A percentile compares a stretch with the other conserved stretches of the same genome.
Conservation (phyloP, 805 yeast species). For the Debaryomyces hansenii region DNA sequence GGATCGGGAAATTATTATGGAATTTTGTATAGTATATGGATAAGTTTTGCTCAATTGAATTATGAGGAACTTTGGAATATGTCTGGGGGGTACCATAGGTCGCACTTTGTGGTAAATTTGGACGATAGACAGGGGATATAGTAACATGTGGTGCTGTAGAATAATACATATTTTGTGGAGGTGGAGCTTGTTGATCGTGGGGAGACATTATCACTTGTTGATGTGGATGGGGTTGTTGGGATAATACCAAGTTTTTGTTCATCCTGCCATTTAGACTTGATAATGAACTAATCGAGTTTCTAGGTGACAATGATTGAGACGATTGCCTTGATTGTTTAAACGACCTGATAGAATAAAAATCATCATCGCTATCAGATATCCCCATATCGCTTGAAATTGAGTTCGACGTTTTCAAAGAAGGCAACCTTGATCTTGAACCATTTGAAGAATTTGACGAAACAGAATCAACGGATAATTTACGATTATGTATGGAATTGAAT, state of each 20-base stretch:
- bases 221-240: conserved; percentile 5
- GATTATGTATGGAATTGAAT: conserved; percentile 13
- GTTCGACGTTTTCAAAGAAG: conserved; percentile 26
- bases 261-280: conserved; percentile 33
- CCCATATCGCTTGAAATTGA: conserved; percentile 21
- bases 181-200: conserved; percentile 9
- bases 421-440: conserved; percentile 28
- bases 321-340: conserved; percentile 14
- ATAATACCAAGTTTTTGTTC: conserved; percentile 13
- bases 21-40: conserved; percentile 43
- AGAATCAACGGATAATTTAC: conserved; percentile 52
- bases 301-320: conserved; percentile 26
- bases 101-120: conserved; percentile 4
- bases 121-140: neutral
- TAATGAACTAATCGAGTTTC: conserved; percentile 32
- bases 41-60: conserved; percentile 31
- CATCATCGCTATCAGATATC: conserved; percentile 36
- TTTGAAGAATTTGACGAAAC: conserved; percentile 47
- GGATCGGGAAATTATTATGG: conserved; percentile 47
- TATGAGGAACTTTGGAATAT: conserved; percentile 13
- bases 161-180: conserved; percentile 6
- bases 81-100: conserved; percentile 5
- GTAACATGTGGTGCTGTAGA: neutral
- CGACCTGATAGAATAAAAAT: conserved; percentile 28
- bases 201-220: conserved; percentile 7